Percentiles rank a stretch among this genome's conserved stretches.
Conservation (phyloP, 495 filamentous ascomycete species). For the Poronia punctata region DNA sequence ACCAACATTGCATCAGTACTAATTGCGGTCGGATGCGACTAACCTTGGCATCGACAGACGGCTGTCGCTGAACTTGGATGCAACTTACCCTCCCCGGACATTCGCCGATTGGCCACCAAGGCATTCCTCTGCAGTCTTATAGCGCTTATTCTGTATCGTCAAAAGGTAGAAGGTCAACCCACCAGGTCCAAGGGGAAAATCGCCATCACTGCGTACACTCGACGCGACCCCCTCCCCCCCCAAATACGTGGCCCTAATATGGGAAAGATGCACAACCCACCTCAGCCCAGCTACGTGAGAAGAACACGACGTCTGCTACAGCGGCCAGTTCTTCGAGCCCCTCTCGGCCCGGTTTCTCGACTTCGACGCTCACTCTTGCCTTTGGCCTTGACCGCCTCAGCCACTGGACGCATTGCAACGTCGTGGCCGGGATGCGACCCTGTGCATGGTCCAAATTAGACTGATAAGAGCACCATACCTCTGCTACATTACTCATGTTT, state of each 20-base stretch:
- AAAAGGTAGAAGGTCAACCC: conserved; percentile 5
- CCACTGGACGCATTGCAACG: conserved; percentile 53
- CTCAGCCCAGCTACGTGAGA: conserved; percentile 63
- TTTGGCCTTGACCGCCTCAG: conserved; percentile 42
- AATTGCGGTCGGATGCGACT: conserved; percentile 15
- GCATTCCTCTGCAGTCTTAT: conserved; percentile 44
- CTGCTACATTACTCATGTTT: background rate
- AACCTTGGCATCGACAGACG: conserved; percentile 9
- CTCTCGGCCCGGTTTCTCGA: conserved; percentile 58
- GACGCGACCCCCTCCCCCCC: too few species aligned
- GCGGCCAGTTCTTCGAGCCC: conserved; percentile 56
- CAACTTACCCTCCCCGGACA: conserved; percentile 40
- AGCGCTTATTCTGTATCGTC: conserved; percentile 40
- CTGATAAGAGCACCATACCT: conserved; percentile 12
- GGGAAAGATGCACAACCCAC: conserved; percentile 33
- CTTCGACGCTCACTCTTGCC: conserved; percentile 57
- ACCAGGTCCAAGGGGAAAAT: conserved; percentile 4
- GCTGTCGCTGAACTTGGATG: too few species aligned
- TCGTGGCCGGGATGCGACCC: conserved; percentile 61
- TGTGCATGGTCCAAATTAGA: conserved; percentile 34
- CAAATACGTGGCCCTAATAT: conserved; percentile 6
- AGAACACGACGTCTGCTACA: conserved; percentile 62
- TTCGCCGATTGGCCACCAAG: conserved; percentile 37
- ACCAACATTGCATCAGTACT: conserved; percentile 19
- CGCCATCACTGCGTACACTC: too few species aligned